phyloP scores from a whole-genome alignment of 2,329 filamentous ascomycete genomes.

The Fusarium tanahbumbuense region DNA sequence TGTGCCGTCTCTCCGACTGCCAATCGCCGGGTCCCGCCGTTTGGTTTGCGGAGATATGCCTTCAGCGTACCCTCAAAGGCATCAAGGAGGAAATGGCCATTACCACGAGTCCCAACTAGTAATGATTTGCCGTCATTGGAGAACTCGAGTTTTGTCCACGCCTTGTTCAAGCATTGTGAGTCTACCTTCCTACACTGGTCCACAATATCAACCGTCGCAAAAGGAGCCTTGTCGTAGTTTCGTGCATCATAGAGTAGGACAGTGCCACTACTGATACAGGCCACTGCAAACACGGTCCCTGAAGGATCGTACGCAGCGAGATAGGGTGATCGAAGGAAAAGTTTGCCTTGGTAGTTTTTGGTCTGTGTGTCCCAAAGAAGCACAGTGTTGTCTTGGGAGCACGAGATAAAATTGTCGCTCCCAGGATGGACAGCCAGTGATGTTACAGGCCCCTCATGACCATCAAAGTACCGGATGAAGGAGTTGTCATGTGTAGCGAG shows the following conservation, averaged over 20 bases:
- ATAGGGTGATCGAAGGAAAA: conserved; percentile 83
- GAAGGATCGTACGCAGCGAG: conserved; percentile 93
- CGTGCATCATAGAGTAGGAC: conserved; percentile 92
- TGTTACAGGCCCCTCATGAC: conserved; percentile 87
- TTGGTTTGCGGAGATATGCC: conserved; percentile 74
- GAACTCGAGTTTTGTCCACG: conserved; percentile 94
- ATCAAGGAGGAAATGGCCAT: conserved; percentile 92
- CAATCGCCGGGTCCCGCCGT: conserved; percentile 63
- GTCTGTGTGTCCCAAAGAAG: conserved; percentile 90
- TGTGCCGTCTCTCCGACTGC: conserved; percentile 63
- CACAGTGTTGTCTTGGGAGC: conserved; percentile 89
- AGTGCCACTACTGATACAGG: conserved; percentile 80
- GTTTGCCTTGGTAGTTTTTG: conserved; percentile 80
- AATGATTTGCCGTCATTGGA: conserved; percentile 94
- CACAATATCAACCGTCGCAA: conserved; percentile 84
- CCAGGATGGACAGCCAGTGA: conserved; percentile 86
- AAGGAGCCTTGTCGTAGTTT: conserved; percentile 92
- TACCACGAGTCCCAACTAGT: conserved; percentile 83
- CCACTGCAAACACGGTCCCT: conserved; percentile 90
- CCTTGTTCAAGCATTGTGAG: conserved; percentile 69
- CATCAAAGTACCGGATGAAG: conserved; percentile 95
- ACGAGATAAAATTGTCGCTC: conserved; percentile 91
- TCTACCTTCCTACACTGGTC: conserved; percentile 63
- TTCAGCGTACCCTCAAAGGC: conserved; percentile 86
- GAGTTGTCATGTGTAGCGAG: conserved; percentile 94